A percentile compares a stretch with the other conserved stretches of the same genome.
phyloP scores from a whole-genome alignment of 2,329 filamentous ascomycete genomes.

The Metarhizium brunneum region DNA sequence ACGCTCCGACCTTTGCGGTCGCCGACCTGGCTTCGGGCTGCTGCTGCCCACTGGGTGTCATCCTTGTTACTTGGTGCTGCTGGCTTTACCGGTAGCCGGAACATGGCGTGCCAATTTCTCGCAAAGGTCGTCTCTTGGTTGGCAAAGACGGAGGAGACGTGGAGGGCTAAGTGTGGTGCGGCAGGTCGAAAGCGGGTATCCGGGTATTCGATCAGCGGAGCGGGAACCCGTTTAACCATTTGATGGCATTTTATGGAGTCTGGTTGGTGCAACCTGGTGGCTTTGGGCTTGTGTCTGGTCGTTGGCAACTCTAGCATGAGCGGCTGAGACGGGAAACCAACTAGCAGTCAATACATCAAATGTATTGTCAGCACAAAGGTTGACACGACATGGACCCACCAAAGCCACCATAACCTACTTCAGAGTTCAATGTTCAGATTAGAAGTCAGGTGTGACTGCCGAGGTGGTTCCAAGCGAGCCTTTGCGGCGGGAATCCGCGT shows the following conservation, averaged over 20 bases:
- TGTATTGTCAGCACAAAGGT: background rate
- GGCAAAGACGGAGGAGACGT: background rate
- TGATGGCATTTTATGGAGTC: no score
- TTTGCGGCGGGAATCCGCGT: no score
- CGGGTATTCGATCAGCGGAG: conserved; percentile 4
- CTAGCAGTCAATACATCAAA: no score
- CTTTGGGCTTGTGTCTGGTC: background rate
- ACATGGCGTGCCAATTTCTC: background rate
- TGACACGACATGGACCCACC: background rate
- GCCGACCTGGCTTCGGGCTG: background rate
- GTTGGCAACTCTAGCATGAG: background rate
- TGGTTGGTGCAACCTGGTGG: no score
- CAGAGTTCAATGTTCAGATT: no score
- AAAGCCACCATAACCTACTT: background rate
- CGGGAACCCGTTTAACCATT: conserved; percentile 2
- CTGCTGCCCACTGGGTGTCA: background rate
- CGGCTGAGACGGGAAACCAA: background rate
- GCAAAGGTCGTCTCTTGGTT: conserved; percentile 1
- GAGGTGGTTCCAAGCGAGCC: no score
- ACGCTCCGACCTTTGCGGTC: background rate
- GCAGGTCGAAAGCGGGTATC: background rate
- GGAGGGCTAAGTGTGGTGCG: background rate
- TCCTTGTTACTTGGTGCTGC: background rate
- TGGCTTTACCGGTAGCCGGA: conserved; percentile 1
- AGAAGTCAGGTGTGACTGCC: no score